phyloP scores from a whole-genome alignment of 768 basidiomycete species.

The Russula abietina region DNA sequence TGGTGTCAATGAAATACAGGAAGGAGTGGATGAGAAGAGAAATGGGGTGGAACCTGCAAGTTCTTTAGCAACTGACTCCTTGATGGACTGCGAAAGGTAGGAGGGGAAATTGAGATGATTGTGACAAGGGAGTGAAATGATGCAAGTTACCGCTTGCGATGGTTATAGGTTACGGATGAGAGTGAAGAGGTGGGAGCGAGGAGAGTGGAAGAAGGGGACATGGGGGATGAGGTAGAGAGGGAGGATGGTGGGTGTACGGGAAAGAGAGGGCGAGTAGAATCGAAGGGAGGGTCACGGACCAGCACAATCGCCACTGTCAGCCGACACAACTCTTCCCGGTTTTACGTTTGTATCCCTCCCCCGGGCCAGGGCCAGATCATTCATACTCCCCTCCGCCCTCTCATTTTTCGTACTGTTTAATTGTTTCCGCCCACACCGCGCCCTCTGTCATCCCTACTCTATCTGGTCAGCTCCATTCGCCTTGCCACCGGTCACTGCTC shows the following conservation, averaged over 20 bases:
- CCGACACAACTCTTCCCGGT: slow-evolving; percentile 10
- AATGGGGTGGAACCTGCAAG: slow-evolving; percentile 34
- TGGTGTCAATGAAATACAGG: slow-evolving; percentile 22
- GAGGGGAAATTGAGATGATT: slow-evolving; percentile 16
- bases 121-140: slow-evolving; percentile 1
- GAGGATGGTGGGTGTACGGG: slow-evolving; percentile 21
- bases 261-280: slow-evolving; percentile 17
- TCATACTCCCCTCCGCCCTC: neutral
- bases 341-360: slow-evolving; percentile 11
- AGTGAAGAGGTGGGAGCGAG: neutral
- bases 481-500: no score
- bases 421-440: slow-evolving; percentile 2
- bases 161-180: slow-evolving; percentile 8
- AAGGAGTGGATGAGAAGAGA: slow-evolving; percentile 2
- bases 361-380: neutral
- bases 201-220: slow-evolving; percentile 1
- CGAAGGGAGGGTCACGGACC: slow-evolving; percentile 17
- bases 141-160: slow-evolving; percentile 22
- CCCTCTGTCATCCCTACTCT: neutral
- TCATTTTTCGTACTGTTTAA: neutral
- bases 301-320: slow-evolving; percentile 21
- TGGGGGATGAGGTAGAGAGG: slow-evolving; percentile 6
- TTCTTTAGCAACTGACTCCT: slow-evolving; percentile 35
- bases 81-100: slow-evolving; percentile 27
- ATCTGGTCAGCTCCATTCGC: neutral